Evolutionary conservation across 1,284 basidiomycete genomes (phyloP).

Genomic region (Microbotryum saponariae): DNA sequence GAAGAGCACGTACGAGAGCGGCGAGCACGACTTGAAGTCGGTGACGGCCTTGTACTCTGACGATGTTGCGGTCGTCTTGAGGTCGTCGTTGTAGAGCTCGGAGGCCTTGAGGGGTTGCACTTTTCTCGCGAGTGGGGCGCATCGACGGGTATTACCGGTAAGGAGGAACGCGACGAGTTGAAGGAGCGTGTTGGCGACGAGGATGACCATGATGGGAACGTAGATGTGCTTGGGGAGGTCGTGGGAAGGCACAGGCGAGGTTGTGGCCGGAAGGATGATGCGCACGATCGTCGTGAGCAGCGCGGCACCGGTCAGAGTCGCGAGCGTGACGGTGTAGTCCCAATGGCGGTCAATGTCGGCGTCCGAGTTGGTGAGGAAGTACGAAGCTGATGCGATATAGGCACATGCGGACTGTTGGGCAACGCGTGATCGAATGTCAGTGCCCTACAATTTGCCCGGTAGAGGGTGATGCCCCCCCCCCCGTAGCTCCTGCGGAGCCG

Average conservation of each 20-base stretch:
- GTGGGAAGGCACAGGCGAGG: conserved; percentile 11
- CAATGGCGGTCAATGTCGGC: conserved; percentile 51
- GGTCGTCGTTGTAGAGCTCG: not conserved
- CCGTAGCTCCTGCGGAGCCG: not conserved
- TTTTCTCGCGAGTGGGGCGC: conserved; percentile 14
- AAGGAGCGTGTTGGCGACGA: conserved; percentile 48
- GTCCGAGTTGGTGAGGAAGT: conserved; percentile 45
- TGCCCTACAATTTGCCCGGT: not conserved
- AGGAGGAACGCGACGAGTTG: conserved; percentile 50
- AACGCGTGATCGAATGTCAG: conserved; percentile 4
- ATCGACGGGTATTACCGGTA: conserved; percentile 53
- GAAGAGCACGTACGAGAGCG: conserved; percentile 31
- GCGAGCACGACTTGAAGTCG: conserved; percentile 16
- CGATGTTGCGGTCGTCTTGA: not conserved
- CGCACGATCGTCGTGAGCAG: conserved; percentile 22
- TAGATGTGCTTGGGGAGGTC: not conserved
- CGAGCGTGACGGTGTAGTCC: conserved; percentile 58
- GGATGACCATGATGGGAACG: conserved; percentile 45
- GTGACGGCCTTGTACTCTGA: conserved; percentile 3
- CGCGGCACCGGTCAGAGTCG: conserved; percentile 47
- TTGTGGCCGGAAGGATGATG: conserved; percentile 19
- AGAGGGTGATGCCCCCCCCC: not conserved
- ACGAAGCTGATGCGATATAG: conserved; percentile 49
- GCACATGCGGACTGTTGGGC: conserved; percentile 53
- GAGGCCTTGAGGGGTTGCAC: not conserved